phyloP scores from a whole-genome alignment of 176 grass and related monocot species.

The Phoenix roebelenii region DNA sequence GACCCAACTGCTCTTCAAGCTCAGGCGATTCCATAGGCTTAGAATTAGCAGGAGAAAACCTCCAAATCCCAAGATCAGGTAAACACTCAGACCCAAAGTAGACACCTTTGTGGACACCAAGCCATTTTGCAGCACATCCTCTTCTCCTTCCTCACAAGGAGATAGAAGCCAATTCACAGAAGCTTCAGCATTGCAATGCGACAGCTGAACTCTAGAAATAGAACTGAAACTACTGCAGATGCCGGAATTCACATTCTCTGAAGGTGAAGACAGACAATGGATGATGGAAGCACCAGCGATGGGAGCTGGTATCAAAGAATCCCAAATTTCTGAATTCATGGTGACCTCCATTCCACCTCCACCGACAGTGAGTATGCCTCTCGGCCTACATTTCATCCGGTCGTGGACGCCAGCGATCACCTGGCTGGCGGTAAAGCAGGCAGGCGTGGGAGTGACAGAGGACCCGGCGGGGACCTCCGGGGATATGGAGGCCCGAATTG shows the following conservation, averaged over 20 bases:
- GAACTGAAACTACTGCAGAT: slow-evolving; percentile 7
- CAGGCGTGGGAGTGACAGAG: slow-evolving; percentile 41
- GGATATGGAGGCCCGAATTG: slow-evolving; percentile 75
- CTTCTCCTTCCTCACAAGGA: slow-evolving; percentile 19
- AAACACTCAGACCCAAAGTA: background rate
- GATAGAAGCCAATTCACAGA: slow-evolving; percentile 51
- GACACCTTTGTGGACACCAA: slow-evolving; percentile 26
- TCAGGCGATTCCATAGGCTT: slow-evolving; percentile 28
- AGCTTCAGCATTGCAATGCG: slow-evolving; percentile 36
- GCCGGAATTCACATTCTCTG: slow-evolving; percentile 3
- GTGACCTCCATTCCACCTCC: slow-evolving; percentile 21
- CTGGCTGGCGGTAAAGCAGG: slow-evolving; percentile 64
- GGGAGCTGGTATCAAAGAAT: slow-evolving; percentile 18
- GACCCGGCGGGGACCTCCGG: slow-evolving; percentile 52
- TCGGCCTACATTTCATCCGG: slow-evolving; percentile 48
- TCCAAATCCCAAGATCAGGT: slow-evolving; percentile 32
- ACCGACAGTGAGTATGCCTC: slow-evolving; percentile 55
- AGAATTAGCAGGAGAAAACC: slow-evolving; percentile 27
- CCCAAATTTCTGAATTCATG: slow-evolving; percentile 2
- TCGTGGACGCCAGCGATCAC: slow-evolving; percentile 56
- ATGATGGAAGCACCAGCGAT: slow-evolving; percentile 56
- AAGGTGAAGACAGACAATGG: slow-evolving; percentile 67
- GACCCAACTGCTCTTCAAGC: slow-evolving; percentile 22
- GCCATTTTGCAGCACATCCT: slow-evolving; percentile 29
- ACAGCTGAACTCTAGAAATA: slow-evolving; percentile 17